Conservation (phyloP, 2,329 filamentous ascomycete species). For the Ceratocystis alfenasii region DNA sequence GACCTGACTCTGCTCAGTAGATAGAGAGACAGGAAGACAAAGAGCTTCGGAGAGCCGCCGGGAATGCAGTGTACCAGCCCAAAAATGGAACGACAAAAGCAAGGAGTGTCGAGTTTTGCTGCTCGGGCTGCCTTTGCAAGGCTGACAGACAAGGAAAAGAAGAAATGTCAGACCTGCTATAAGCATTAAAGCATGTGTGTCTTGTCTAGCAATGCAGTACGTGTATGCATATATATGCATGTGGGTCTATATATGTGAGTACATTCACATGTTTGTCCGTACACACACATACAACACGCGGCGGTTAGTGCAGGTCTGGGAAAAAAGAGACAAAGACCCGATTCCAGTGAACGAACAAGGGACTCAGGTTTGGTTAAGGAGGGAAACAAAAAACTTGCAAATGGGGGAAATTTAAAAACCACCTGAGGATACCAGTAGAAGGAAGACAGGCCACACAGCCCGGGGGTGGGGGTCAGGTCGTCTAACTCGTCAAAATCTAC, state of each 20-base stretch:
- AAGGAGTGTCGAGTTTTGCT: neutral
- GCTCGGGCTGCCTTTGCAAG: neutral
- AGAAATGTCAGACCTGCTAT: neutral
- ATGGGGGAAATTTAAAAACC: neutral
- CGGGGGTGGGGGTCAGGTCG: neutral
- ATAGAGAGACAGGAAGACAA: too few relatives aligned
- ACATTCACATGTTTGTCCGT: neutral
- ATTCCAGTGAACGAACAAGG: neutral
- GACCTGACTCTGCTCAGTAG: too few relatives aligned
- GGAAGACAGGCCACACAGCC: neutral
- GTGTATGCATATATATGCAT: neutral
- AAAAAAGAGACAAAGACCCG: neutral
- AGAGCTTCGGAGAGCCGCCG: neutral
- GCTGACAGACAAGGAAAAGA: constrained; percentile 9
- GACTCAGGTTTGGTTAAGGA: too few relatives aligned
- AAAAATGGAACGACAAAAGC: neutral
- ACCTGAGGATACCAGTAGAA: too few relatives aligned
- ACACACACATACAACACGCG: neutral
- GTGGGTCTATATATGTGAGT: neutral
- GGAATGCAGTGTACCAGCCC: neutral
- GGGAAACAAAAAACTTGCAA: neutral
- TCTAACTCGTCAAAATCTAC: neutral
- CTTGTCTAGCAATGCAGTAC: neutral
- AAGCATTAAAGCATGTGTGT: neutral
- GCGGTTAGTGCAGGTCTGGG: neutral